Evolutionary conservation across 148 eudicot species (phyloP).

Genomic region (Silene latifolia): DNA sequence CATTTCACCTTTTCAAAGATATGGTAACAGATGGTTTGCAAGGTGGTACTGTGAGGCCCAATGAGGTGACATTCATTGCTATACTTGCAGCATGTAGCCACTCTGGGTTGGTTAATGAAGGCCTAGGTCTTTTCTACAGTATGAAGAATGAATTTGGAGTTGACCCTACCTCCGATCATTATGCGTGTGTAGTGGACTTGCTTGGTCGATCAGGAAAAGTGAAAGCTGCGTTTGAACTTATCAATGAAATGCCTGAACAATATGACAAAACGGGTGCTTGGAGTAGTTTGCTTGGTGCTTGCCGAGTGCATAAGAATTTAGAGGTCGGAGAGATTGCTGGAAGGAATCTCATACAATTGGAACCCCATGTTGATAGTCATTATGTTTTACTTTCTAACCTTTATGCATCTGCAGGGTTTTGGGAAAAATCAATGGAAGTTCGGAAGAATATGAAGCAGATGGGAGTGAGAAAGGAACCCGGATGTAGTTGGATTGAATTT

Average conservation of each 20-base stretch:
- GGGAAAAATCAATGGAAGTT: slow-evolving; percentile 65
- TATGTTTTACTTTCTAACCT: slow-evolving; percentile 74
- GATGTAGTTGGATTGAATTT: slow-evolving; percentile 83
- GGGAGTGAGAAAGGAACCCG: slow-evolving; percentile 82
- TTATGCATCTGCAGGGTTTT: slow-evolving; percentile 59
- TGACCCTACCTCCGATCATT: slow-evolving; percentile 61
- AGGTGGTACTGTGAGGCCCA: slow-evolving; percentile 45
- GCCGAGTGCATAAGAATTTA: slow-evolving; percentile 62
- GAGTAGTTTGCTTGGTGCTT: slow-evolving; percentile 86
- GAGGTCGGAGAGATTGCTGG: slow-evolving; percentile 75
- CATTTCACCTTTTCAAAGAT: slow-evolving; percentile 41
- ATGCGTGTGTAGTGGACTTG: slow-evolving; percentile 69
- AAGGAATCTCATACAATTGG: slow-evolving; percentile 47
- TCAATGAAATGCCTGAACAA: slow-evolving; percentile 51
- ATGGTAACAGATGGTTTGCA: slow-evolving; percentile 44
- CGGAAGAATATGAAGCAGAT: slow-evolving; percentile 55
- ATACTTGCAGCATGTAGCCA: slow-evolving; percentile 73
- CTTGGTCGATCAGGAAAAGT: slow-evolving; percentile 81
- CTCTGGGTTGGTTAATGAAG: slow-evolving; percentile 64
- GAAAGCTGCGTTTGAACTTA: slow-evolving; percentile 52
- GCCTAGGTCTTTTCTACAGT: slow-evolving; percentile 42
- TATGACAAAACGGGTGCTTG: slow-evolving; percentile 54
- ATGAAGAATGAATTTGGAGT: slow-evolving; percentile 50
- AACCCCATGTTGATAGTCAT: slow-evolving; percentile 70
- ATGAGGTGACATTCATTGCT: slow-evolving; percentile 61